Base-by-base conservation (phyloP, 2,329 filamentous ascomycete species). In the Aureobasidium uvarum region DNA sequence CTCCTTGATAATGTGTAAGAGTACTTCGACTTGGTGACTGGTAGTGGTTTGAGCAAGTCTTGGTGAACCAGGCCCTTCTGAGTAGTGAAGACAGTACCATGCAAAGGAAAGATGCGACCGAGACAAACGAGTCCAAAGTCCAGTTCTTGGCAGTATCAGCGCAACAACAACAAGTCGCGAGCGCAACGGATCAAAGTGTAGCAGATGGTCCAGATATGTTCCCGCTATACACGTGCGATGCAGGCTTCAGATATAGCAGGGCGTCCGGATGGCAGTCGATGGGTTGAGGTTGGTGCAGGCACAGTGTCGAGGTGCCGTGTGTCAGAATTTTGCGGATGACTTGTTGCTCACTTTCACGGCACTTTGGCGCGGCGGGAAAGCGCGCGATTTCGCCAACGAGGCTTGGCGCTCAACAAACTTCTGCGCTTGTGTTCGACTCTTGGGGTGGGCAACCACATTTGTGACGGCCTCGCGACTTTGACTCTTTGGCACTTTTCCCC, bases 391-490 rank as follows among this genome's bases (percentile, higher is more conserved):
- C 55, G 23, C 7, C 5, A 41, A 16, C 33, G 46, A 16, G 46
- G 23, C 59, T 62, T 62, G 58, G 59, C 59, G 23, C 16, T 6
- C 36, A 51, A 31, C 28, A 52, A 33, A 62, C 59, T 62, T 52
- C 36, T 23, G 25, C 45, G 59, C 59, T 62, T 62, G 59, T 52
- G 59, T 62, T 62, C 59, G 59, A 62, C 36, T 52, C 59, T 41
- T 50, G 36, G 38, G 4, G 59, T 62, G 59, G 59, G 59, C 59
- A 25, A 62, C 45, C 56, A 46, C 28, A 48, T 60, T 60, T 60
- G 56, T 41, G 41, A 4, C 25, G 8, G 23, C 52, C 20, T 14
- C 33, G 16, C n/a, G 23, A 48, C 23, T 59, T 45, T 23, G 36
- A 10, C 13, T 39, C 6, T n/a, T 10, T 43, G 7, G 8, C 20